Conservation (phyloP, 768 basidiomycete genomes). For the Cytidiella melzeri region DNA sequence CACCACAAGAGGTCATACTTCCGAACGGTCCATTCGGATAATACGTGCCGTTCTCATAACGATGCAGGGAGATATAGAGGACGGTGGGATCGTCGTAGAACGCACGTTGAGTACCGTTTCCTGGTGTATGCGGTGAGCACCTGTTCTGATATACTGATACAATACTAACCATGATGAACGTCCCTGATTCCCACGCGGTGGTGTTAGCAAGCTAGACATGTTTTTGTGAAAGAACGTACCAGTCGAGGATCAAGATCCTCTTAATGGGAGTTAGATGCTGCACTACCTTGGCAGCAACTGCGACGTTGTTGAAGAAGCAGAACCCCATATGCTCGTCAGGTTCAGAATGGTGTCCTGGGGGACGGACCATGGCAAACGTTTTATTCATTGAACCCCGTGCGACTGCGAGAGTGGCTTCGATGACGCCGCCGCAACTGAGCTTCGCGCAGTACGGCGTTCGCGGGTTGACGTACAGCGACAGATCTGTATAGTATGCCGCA, state of each 20-base stretch:
- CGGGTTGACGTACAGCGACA: constrained; percentile 88
- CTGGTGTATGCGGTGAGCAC: constrained; percentile 31
- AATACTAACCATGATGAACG: constrained; percentile 77
- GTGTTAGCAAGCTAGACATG: neutral
- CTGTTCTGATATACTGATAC: neutral
- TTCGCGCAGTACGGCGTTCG: constrained; percentile 81
- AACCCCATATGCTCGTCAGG: constrained; percentile 99
- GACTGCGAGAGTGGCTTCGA: constrained; percentile 84
- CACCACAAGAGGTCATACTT: constrained; percentile 78
- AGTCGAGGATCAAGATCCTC: constrained; percentile 89
- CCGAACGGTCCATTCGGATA: constrained; percentile 95
- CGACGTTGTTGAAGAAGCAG: constrained; percentile 98
- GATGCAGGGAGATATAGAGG: constrained; percentile 91
- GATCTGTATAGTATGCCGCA: constrained; percentile 77
- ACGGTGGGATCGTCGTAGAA: constrained; percentile 92
- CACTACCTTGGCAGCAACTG: constrained; percentile 82
- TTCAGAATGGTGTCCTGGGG: constrained; percentile 97
- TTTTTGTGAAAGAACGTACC: constrained; percentile 47
- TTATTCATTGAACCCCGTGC: constrained; percentile 77
- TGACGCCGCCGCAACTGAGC: constrained; percentile 90
- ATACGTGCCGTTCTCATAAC: constrained; percentile 86
- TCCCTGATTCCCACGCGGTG: constrained; percentile 50
- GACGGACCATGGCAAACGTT: constrained; percentile 91
- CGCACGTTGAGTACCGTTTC: constrained; percentile 95
- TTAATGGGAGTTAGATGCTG: constrained; percentile 64